A percentile compares a stretch with the other conserved stretches of the same genome.
These are phyloP conservation scores for Diaporthe eres DNA, from an alignment of 2,329 filamentous ascomycete species.

Conservation along the genomic window DNA sequence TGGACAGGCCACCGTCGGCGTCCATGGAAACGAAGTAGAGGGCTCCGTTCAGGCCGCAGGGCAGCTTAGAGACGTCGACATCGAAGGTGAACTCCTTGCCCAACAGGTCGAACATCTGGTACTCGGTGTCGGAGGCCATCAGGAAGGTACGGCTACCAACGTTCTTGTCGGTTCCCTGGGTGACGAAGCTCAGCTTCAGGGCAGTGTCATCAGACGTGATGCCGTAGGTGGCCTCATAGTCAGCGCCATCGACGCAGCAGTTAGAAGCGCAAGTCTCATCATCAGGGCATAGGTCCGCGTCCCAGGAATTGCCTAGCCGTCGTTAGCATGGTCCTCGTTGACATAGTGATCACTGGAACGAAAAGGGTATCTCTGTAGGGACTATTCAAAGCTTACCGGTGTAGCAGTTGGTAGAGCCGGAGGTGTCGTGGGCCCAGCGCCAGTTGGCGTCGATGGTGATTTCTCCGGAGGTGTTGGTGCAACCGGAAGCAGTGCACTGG, in stretches of 20 bases:
- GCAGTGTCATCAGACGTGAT: conserved; percentile 60
- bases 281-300: conserved; percentile 48
- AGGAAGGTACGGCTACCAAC: conserved; percentile 74
- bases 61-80: conserved; percentile 77
- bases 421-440: conserved; percentile 69
- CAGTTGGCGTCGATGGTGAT: conserved; percentile 73
- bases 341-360: too few relatives aligned
- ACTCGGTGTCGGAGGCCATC: conserved; percentile 72
- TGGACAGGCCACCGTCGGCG: conserved; percentile 66
- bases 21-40: conserved; percentile 77
- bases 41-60: conserved; percentile 80
- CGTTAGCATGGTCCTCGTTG: too few relatives aligned
- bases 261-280: conserved; percentile 58
- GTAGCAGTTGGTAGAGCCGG: conserved; percentile 69
- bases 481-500: conserved; percentile 66
- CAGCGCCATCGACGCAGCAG: conserved; percentile 62
- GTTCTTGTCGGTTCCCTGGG: conserved; percentile 60
- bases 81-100: conserved; percentile 81
- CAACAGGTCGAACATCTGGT: conserved; percentile 75
- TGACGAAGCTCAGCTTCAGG: conserved; percentile 66
- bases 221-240: conserved; percentile 62
- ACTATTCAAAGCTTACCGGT: conserved; percentile 50
- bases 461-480: conserved; percentile 62
- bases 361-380: too few relatives aligned
- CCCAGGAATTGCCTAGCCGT: too few relatives aligned